Percentiles rank a stretch among this genome's conserved stretches.
phyloP scores from a whole-genome alignment of 306 rosid genomes.

The Prunus davidiana region DNA sequence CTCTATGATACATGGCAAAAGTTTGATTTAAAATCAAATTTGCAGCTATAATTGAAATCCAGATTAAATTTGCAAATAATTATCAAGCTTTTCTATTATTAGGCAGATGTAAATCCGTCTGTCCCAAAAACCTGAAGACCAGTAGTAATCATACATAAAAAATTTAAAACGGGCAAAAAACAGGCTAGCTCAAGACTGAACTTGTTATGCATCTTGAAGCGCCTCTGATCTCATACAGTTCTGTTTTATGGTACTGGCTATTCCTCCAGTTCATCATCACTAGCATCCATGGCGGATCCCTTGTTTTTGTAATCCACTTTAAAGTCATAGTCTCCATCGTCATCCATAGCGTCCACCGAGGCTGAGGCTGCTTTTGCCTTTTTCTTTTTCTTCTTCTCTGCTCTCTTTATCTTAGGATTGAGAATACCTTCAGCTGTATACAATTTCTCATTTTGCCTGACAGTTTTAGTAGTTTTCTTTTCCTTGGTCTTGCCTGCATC shows the following conservation, averaged over 20 bases:
- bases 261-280: slow-evolving; percentile 24
- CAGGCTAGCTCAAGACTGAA: not conserved
- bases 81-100: not conserved
- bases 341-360: slow-evolving; percentile 61
- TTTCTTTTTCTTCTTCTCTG: slow-evolving; percentile 81
- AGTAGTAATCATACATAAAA: not conserved
- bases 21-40: not conserved
- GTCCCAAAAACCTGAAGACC: not conserved
- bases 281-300: slow-evolving; percentile 52
- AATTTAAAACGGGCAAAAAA: not conserved
- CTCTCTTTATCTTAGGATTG: slow-evolving; percentile 62
- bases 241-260: not conserved
- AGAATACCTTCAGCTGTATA: slow-evolving; percentile 78
- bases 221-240: not conserved
- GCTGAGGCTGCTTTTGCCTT: slow-evolving; percentile 40
- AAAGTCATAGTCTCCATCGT: slow-evolving; percentile 77
- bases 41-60: not conserved
- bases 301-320: slow-evolving; percentile 69
- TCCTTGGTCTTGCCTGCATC: slow-evolving; percentile 42
- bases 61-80: not conserved
- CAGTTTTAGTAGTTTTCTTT: slow-evolving; percentile 35
- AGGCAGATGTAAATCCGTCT: not conserved
- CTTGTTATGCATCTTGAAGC: not conserved
- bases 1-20: not conserved
- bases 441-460: slow-evolving; percentile 77